Base-by-base conservation (phyloP, 2,329 filamentous ascomycete genomes). In the Hymenoscyphus albidus region DNA sequence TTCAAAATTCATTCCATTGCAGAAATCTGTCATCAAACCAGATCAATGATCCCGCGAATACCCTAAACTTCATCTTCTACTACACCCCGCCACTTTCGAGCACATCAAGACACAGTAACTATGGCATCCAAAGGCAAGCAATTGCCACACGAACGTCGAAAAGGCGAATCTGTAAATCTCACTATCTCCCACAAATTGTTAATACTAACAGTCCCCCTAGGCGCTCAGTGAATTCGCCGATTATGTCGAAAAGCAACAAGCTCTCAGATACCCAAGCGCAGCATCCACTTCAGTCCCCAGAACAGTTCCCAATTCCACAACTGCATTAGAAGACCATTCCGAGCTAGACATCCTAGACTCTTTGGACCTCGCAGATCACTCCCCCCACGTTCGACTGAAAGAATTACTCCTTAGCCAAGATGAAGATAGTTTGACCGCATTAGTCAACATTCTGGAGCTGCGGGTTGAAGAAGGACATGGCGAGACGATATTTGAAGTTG, bases 201-300 rank as follows among this genome's bases (percentile, higher is more conserved):
- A 40, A 9, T 35, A 44, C 40, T 61, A 14, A 61, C 31, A 35
- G 5, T 14, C 22, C 35, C 31, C 58, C 0, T 59, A 85, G 83
- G 93, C 94, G 13, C 84, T 99, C 63, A 95, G 91, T 80, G 95
- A 98, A 73, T 99, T 99, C 76, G 93, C 93, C 77, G 95, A 99
- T 74, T 98, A 97, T 74, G 95, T 97, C 70, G 93, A 98, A 77
- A 90, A 93, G 76, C 93, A 98, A 76, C 95, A 98, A 77, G 88
- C 88, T 14, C 78, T 88, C 59, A 88, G 90, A 64, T 88, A 86
- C 71, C 84, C 85, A 1, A 74, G 79, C 18, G 58, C 67, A 27
- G 65, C 70, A 9, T 48, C 63, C 55, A 40, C 65, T 44, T 51
- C 68, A 6, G 44, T 27, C n/a, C 44, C 18, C 7, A 51, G 44